Percentiles rank a stretch among this genome's conserved stretches.
These are phyloP conservation scores for Serendipita sp. DNA, from an alignment of 768 basidiomycete genomes.

Conservation along the genomic window DNA sequence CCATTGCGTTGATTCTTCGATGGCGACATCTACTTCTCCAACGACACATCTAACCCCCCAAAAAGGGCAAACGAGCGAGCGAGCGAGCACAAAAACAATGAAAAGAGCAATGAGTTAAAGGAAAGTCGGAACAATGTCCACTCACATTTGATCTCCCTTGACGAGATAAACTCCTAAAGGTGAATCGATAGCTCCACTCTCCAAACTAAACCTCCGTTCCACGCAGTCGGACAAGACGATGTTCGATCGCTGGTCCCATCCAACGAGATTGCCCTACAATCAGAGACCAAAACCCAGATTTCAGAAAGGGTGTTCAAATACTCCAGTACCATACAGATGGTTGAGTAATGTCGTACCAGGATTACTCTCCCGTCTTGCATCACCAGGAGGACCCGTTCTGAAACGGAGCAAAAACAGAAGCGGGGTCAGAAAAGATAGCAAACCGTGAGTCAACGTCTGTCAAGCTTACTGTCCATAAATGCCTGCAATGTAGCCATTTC, in stretches of 20 bases:
- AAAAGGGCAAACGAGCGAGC: neutral
- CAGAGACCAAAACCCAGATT: neutral
- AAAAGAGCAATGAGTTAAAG: neutral
- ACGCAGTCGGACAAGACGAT: slow-evolving; percentile 87
- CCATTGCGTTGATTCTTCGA: slow-evolving; percentile 23
- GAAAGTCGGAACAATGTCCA: neutral
- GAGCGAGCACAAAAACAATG: neutral
- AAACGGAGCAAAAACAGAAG: too few species aligned
- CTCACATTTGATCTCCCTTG: slow-evolving; percentile 96
- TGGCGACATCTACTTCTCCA: slow-evolving; percentile 23
- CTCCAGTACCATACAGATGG: neutral
- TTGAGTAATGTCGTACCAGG: slow-evolving; percentile 41
- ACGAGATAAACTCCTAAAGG: slow-evolving; percentile 91
- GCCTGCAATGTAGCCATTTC: neutral
- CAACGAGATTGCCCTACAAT: slow-evolving; percentile 68
- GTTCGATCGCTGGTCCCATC: slow-evolving; percentile 91
- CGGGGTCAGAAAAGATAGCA: too few species aligned
- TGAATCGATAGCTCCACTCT: slow-evolving; percentile 88
- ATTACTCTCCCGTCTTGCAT: slow-evolving; percentile 94
- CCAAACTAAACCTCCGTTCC: slow-evolving; percentile 81
- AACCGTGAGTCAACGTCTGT: too few species aligned
- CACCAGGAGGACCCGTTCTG: slow-evolving; percentile 82
- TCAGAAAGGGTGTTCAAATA: neutral
- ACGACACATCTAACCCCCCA: slow-evolving; percentile 21
- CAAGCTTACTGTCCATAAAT: neutral